Evolutionary conservation across 2,329 filamentous ascomycete species (phyloP).

Genomic region (Pyrenochaeta sp.): DNA sequence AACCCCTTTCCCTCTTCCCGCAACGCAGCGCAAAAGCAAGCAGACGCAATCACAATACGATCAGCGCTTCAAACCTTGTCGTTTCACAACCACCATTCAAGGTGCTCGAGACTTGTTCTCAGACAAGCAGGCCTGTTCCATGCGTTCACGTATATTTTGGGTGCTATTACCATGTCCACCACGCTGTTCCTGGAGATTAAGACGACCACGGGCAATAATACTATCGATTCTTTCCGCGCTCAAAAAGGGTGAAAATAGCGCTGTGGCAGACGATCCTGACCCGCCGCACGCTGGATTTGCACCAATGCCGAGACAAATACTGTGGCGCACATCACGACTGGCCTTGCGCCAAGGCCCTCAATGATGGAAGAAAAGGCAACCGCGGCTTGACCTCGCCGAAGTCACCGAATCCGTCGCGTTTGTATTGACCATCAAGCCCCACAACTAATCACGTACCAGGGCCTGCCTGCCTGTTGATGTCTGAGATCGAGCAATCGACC

Average conservation of each 20-base stretch:
- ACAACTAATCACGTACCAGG: slow-evolving; percentile 14
- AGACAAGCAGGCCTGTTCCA: background rate
- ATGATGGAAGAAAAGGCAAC: slow-evolving; percentile 18
- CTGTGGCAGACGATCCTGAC: slow-evolving; percentile 17
- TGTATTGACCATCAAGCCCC: slow-evolving; percentile 24
- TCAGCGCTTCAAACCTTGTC: slow-evolving; percentile 12
- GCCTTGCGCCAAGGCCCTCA: slow-evolving; percentile 23
- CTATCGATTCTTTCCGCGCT: slow-evolving; percentile 13
- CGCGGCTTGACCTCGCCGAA: slow-evolving; percentile 39
- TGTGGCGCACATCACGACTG: slow-evolving; percentile 30
- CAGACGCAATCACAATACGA: slow-evolving; percentile 14
- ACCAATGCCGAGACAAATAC: slow-evolving; percentile 22
- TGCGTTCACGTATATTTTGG: slow-evolving; percentile 1
- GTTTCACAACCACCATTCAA: slow-evolving; percentile 21
- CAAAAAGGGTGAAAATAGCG: slow-evolving; percentile 7
- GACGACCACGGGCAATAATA: slow-evolving; percentile 2
- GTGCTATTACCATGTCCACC: slow-evolving; percentile 10
- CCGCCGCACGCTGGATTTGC: slow-evolving; percentile 8
- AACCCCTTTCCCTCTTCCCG: slow-evolving; percentile 25
- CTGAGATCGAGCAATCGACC: slow-evolving; percentile 11
- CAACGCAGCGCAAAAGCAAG: slow-evolving; percentile 25
- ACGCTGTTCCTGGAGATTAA: slow-evolving; percentile 1
- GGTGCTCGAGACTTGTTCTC: background rate
- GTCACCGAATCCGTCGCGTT: slow-evolving; percentile 20
- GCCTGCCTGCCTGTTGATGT: slow-evolving; percentile 10